phyloP scores from a whole-genome alignment of 257 asterid genomes.

The Solanum corneliomulleri region DNA sequence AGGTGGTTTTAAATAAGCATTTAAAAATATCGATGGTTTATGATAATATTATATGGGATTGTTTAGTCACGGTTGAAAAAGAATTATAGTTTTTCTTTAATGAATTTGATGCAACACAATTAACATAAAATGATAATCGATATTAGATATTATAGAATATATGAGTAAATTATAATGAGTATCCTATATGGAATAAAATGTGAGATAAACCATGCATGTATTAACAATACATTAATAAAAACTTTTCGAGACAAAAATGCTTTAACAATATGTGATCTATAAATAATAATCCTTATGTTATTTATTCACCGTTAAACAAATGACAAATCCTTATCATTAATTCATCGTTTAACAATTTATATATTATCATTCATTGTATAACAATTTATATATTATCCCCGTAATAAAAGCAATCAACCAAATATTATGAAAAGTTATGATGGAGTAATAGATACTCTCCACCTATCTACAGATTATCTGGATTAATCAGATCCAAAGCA shows the following conservation, averaged over 20 bases:
- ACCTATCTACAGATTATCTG: too few species aligned
- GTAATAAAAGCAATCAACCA: background rate
- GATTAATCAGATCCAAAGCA: too few species aligned
- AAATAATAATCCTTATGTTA: too few species aligned
- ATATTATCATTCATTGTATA: background rate
- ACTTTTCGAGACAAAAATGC: background rate
- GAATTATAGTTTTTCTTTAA: accelerated
- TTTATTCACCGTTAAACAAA: background rate
- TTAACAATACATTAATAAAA: background rate
- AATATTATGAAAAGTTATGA: background rate
- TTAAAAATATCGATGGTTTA: background rate
- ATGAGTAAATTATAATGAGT: background rate
- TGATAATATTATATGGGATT: background rate
- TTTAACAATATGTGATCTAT: too few species aligned
- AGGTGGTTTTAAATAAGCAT: background rate
- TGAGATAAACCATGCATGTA: background rate
- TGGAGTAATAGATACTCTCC: background rate
- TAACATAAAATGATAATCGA: background rate
- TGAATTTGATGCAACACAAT: background rate
- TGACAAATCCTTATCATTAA: background rate
- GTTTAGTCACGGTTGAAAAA: background rate
- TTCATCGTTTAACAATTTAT: background rate
- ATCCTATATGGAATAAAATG: background rate
- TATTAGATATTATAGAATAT: background rate
- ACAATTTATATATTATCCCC: too few species aligned